These are phyloP conservation scores for Mycosphaerelloides madeirae DNA, from an alignment of 2,329 filamentous ascomycete species.

Conservation along the genomic window DNA sequence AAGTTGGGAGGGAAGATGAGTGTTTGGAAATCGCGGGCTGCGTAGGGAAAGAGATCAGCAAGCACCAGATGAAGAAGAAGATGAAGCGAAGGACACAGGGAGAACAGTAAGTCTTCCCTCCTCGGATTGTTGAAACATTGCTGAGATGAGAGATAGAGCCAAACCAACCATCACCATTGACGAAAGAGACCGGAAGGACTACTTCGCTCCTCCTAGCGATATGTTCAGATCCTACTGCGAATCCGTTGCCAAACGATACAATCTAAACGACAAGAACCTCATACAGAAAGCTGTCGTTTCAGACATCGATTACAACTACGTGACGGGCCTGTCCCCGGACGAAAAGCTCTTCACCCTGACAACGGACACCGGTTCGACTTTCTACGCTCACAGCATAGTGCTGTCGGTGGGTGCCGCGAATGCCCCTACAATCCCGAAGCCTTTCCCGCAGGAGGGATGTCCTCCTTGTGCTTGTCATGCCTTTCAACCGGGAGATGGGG, in stretches of 20 bases:
- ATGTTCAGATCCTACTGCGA: constrained; percentile 42
- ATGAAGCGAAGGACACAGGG: constrained; percentile 18
- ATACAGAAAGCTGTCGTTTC: constrained; percentile 57
- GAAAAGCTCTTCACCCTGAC: constrained; percentile 61
- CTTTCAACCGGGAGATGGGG: constrained; percentile 48
- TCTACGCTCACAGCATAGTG: constrained; percentile 57
- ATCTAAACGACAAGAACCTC: constrained; percentile 47
- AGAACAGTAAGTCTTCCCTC: constrained; percentile 9
- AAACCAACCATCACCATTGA: constrained; percentile 37
- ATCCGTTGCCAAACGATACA: constrained; percentile 38
- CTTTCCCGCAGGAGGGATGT: constrained; percentile 28
- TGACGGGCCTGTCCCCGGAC: constrained; percentile 40
- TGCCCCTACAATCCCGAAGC: constrained; percentile 47
- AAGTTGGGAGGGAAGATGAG: constrained; percentile 56
- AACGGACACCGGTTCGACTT: constrained; percentile 52
- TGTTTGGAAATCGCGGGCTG: constrained; percentile 67
- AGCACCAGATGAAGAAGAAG: constrained; percentile 68
- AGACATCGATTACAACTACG: constrained; percentile 57
- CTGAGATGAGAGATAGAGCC: constrained; percentile 5
- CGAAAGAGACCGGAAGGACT: constrained; percentile 46
- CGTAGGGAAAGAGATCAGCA: constrained; percentile 74
- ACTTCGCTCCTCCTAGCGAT: constrained; percentile 38
- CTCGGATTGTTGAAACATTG: background rate
- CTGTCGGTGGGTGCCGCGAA: constrained; percentile 68
- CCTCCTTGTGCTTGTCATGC: constrained; percentile 57